Percentiles rank a stretch among this genome's conserved stretches.
Evolutionary conservation across 2,329 filamentous ascomycete genomes (phyloP).

Genomic region (Trichoderma koningii): DNA sequence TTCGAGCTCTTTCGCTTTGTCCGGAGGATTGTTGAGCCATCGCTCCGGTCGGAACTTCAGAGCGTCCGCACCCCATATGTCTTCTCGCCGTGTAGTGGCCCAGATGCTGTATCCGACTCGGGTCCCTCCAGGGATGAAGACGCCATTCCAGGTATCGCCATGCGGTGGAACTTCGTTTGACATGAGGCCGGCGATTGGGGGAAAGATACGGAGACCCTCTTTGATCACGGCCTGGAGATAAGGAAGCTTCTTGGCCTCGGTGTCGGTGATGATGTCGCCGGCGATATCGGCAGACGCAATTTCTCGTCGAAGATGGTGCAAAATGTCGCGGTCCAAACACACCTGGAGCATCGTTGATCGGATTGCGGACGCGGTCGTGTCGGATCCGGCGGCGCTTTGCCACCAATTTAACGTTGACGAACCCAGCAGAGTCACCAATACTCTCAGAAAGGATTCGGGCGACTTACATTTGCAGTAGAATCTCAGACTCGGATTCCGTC

Average conservation of each 20-base stretch:
- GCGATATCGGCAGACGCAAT: conserved; percentile 30
- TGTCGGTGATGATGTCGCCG: conserved; percentile 37
- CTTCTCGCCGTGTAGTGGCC: conserved; percentile 39
- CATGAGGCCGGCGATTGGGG: conserved; percentile 43
- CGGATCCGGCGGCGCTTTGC: conserved; percentile 55
- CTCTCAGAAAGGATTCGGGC: not conserved
- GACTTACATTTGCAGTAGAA: conserved; percentile 42
- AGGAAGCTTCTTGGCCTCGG: conserved; percentile 42
- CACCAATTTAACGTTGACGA: not conserved
- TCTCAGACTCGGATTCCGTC: conserved; percentile 48
- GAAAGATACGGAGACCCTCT: conserved; percentile 47
- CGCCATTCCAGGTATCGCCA: conserved; percentile 39
- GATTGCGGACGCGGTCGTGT: conserved; percentile 59
- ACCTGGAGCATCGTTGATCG: conserved; percentile 56
- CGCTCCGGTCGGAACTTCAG: conserved; percentile 41
- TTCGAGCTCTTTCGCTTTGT: conserved; percentile 41
- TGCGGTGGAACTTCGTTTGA: conserved; percentile 39
- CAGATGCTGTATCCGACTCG: conserved; percentile 41
- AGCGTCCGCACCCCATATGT: conserved; percentile 42
- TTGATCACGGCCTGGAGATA: conserved; percentile 54
- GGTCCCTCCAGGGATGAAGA: conserved; percentile 40
- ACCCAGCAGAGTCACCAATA: too few species aligned
- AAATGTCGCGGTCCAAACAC: conserved; percentile 51
- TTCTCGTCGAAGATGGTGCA: conserved; percentile 45
- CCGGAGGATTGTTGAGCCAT: conserved; percentile 42